A percentile compares a stretch with the other conserved stretches of the same genome.
phyloP scores from a whole-genome alignment of 768 basidiomycete species.

The Phylloporus sp. region DNA sequence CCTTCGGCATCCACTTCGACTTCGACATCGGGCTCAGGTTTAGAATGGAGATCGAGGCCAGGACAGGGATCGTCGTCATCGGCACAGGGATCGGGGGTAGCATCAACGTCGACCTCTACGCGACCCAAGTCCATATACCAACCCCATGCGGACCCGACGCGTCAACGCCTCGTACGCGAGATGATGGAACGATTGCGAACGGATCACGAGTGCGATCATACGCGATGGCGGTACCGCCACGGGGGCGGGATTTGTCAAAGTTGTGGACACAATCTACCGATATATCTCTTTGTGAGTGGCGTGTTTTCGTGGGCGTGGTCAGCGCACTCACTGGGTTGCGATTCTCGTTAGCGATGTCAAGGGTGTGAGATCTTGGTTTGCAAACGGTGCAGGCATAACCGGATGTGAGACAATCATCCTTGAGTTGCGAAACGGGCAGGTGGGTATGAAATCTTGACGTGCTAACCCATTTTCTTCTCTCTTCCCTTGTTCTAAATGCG shows the following conservation, averaged over 20 bases:
- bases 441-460: too few species aligned
- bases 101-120: not conserved
- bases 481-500: too few species aligned
- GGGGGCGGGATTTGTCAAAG: conserved; percentile 45
- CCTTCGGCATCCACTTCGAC: not conserved
- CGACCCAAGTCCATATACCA: not conserved
- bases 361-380: conserved; percentile 34
- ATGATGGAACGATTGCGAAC: conserved; percentile 39
- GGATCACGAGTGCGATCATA: conserved; percentile 50
- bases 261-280: conserved; percentile 37
- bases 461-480: too few species aligned
- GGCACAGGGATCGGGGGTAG: not conserved
- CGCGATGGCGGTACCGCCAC: conserved; percentile 39
- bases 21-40: not conserved
- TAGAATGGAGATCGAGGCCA: not conserved
- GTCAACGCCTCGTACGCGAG: conserved; percentile 24
- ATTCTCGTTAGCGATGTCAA: conserved; percentile 26
- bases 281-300: conserved; percentile 46
- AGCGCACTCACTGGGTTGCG: not conserved
- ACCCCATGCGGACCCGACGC: not conserved
- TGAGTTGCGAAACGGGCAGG: too few species aligned
- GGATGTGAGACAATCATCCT: conserved; percentile 29
- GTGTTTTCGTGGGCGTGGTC: not conserved
- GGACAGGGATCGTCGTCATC: too few species aligned
- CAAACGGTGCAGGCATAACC: conserved; percentile 35